Percentiles rank a stretch among this genome's conserved stretches.
These are phyloP conservation scores for Aspergillus panamensis DNA, from an alignment of 495 filamentous ascomycete species.

Conservation along the genomic window DNA sequence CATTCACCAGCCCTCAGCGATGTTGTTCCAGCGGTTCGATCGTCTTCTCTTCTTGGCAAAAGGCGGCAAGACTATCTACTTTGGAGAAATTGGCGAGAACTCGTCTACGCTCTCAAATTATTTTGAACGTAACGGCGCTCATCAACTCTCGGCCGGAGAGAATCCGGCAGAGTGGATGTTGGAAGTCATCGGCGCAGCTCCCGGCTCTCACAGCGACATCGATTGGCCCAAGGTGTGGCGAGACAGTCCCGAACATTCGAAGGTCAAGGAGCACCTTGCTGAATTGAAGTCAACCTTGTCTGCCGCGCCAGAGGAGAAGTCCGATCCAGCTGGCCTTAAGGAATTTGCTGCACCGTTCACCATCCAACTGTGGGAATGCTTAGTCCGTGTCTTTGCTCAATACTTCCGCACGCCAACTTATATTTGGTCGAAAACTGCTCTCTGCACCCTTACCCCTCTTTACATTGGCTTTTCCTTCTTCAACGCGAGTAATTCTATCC, in stretches of 20 bases:
- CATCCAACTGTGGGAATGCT: not conserved
- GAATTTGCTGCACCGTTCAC: not conserved
- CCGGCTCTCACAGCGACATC: conserved; percentile 64
- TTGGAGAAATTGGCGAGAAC: conserved; percentile 79
- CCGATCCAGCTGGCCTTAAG: not conserved
- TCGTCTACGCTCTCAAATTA: conserved; percentile 69
- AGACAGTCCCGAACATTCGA: conserved; percentile 62
- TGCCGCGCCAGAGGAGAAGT: not conserved
- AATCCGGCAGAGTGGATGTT: conserved; percentile 94
- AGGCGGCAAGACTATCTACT: conserved; percentile 82
- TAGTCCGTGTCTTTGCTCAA: conserved; percentile 28
- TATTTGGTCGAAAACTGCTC: conserved; percentile 31
- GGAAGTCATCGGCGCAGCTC: conserved; percentile 66
- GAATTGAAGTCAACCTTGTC: not conserved
- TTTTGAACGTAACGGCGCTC: conserved; percentile 73
- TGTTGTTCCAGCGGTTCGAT: conserved; percentile 80
- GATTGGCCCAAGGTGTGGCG: conserved; percentile 83
- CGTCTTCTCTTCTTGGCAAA: conserved; percentile 77
- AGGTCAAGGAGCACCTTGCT: conserved; percentile 7
- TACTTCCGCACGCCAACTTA: conserved; percentile 43
- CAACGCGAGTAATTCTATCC: conserved; percentile 59
- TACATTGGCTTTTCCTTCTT: conserved; percentile 87
- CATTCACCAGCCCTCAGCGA: conserved; percentile 90
- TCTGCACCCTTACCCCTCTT: conserved; percentile 30
- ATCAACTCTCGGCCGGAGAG: conserved; percentile 61